Base-by-base conservation (phyloP, 306 rosid genomes). In the Rosa rugosa region DNA sequence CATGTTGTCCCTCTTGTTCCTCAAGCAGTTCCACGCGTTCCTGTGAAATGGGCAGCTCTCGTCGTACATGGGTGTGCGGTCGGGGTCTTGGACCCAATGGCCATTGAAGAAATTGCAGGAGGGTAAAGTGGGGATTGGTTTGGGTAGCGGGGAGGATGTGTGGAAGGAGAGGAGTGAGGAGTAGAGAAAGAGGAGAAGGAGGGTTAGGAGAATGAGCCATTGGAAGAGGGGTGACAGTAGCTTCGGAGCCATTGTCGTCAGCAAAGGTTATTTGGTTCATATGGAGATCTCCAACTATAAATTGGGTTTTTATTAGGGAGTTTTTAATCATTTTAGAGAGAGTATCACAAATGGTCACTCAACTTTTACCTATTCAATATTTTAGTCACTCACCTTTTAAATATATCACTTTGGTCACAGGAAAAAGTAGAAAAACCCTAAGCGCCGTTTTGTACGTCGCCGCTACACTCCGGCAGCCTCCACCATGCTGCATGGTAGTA, bases 21-120 rank as follows among this genome's bases (percentile, higher is more conserved):
- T 86, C 74, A 92, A 72, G 83, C 99, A 94, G 66, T 94, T 92
- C 97, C 97, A 94, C 11, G 98, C 87, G 83, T 89, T 94, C 38
- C 98, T 84, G 80, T 94, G 98, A 80, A 94, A 94, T 8, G 97
- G 91, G 80, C 97, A 92, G 3, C 89, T 86, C 20, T 87, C 88
- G 46, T 94, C 97, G 85, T 94, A 92, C 68, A 85, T 80, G 75
- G 97, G 97, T 78, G 3, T 34, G 57, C 51, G 91, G 73, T 70
- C 75, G n/a, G 92, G 92, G 83, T 94, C 97, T 8, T 73, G 69
- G 69, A 75, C 85, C 97, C 97, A 92, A 1, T 36, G 76, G 5
- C 98, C 97, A 13, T 44, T 77, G 80, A 78, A 88, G 83, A 88
- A 82, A 76, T 92, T 81, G 79, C 97, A 92, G 4, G 84, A 62